A percentile compares a stretch with the other conserved stretches of the same genome.
phyloP scores from a whole-genome alignment of 202 grass and related monocot species.

The Panicum hallii region DNA sequence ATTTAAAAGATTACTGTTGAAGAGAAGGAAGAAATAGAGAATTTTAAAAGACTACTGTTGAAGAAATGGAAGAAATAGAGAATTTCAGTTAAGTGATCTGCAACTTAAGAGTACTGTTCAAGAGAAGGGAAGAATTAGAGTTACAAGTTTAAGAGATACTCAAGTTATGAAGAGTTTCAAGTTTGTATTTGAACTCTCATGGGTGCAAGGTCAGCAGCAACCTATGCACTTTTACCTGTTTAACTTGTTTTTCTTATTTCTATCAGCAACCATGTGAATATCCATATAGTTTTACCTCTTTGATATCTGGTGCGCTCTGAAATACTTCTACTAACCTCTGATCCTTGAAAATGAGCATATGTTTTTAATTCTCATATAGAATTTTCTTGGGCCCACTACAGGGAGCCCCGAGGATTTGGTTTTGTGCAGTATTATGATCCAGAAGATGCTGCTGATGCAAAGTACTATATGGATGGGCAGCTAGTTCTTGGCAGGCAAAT shows the following conservation, averaged over 20 bases:
- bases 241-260: conserved; percentile 37
- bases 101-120: conserved; percentile 48
- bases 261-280: background rate
- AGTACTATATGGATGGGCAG: conserved; percentile 92
- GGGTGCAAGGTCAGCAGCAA: conserved; percentile 86
- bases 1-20: conserved; percentile 37
- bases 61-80: conserved; percentile 58
- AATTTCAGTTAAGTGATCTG: conserved; percentile 68
- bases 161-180: conserved; percentile 82
- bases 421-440: conserved; percentile 94
- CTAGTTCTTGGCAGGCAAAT: conserved; percentile 88
- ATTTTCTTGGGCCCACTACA: conserved; percentile 37
- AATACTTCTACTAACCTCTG: background rate
- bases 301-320: conserved; percentile 24
- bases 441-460: conserved; percentile 86
- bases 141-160: conserved; percentile 62
- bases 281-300: conserved; percentile 7
- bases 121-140: conserved; percentile 68
- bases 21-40: conserved; percentile 57
- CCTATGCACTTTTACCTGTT: conserved; percentile 56
- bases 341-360: background rate
- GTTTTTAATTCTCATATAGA: background rate
- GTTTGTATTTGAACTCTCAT: conserved; percentile 75
- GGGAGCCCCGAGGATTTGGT: conserved; percentile 87
- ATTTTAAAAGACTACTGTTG: conserved; percentile 45